phyloP scores from a whole-genome alignment of 176 grass and related monocot genomes.

The Raddia guianensis region DNA sequence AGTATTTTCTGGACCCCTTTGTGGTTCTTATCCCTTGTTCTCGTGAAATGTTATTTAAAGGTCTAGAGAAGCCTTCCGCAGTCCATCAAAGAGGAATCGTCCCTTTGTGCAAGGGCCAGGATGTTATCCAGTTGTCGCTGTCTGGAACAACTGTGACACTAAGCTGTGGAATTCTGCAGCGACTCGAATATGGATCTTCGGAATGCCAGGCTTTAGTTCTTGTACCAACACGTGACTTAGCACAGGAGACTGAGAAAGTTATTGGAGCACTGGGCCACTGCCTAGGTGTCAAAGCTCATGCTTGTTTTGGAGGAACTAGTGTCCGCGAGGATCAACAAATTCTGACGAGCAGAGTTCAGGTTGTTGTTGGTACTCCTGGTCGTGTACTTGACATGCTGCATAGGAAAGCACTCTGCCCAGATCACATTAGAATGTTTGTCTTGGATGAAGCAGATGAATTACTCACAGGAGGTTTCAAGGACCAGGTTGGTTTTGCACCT shows the following conservation, averaged over 20 bases:
- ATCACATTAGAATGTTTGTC: constrained; percentile 69
- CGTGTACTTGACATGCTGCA: constrained; percentile 58
- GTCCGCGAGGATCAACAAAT: constrained; percentile 48
- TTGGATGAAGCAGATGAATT: constrained; percentile 83
- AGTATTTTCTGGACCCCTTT: not conserved
- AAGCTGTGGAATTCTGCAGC: constrained; percentile 66
- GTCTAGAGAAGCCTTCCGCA: constrained; percentile 64
- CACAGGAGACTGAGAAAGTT: constrained; percentile 56
- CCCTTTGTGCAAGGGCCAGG: constrained; percentile 70
- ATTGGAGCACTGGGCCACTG: constrained; percentile 72
- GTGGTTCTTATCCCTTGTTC: not conserved
- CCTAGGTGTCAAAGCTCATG: constrained; percentile 60
- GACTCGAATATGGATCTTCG: constrained; percentile 62
- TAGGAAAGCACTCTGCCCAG: constrained; percentile 47
- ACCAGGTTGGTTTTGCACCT: constrained; percentile 53
- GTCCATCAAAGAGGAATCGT: constrained; percentile 71
- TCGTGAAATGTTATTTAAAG: constrained; percentile 44
- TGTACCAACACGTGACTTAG: constrained; percentile 63
- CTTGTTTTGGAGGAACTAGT: constrained; percentile 63
- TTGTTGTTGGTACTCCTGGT: constrained; percentile 58
- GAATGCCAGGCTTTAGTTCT: constrained; percentile 76
- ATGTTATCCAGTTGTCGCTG: constrained; percentile 65
- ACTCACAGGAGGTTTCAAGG: constrained; percentile 69
- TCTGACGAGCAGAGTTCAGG: constrained; percentile 51
- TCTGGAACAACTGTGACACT: constrained; percentile 72